Conservation (phyloP, 495 filamentous ascomycete genomes). For the Evernia prunastri region DNA sequence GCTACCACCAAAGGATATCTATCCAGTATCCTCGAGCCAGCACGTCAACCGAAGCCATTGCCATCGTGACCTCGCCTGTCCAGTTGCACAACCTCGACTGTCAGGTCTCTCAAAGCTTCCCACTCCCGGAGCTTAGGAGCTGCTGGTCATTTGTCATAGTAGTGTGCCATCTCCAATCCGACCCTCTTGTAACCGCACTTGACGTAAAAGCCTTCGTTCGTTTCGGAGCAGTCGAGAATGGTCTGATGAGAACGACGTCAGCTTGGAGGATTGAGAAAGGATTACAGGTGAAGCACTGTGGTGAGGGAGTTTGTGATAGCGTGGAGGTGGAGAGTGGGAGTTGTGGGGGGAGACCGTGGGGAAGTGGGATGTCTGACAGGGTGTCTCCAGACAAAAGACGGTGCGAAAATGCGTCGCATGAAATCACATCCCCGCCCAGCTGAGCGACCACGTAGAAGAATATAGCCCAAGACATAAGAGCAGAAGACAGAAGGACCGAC, state of each 20-base stretch:
- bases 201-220: slow-evolving; percentile 96
- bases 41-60: background rate
- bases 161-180: slow-evolving; percentile 95
- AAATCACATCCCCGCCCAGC: background rate
- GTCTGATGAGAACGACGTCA: slow-evolving; percentile 36
- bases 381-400: background rate
- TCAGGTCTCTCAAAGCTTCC: background rate
- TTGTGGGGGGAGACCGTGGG: background rate
- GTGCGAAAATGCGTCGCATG: background rate
- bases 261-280: slow-evolving; percentile 8
- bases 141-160: slow-evolving; percentile 52
- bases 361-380: background rate
- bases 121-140: background rate
- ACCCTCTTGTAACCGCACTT: slow-evolving; percentile 96
- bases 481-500: slow-evolving; percentile 38
- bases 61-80: background rate
- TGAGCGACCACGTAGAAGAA: background rate
- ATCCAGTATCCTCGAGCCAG: background rate
- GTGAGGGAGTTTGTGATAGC: background rate
- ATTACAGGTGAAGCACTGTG: slow-evolving; percentile 4
- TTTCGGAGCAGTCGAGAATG: slow-evolving; percentile 69
- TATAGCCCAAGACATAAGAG: background rate
- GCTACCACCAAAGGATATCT: background rate
- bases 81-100: background rate
- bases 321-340: background rate